These are phyloP conservation scores for Escallonia rubra DNA, from an alignment of 129 eudicot species.

Conservation along the genomic window DNA sequence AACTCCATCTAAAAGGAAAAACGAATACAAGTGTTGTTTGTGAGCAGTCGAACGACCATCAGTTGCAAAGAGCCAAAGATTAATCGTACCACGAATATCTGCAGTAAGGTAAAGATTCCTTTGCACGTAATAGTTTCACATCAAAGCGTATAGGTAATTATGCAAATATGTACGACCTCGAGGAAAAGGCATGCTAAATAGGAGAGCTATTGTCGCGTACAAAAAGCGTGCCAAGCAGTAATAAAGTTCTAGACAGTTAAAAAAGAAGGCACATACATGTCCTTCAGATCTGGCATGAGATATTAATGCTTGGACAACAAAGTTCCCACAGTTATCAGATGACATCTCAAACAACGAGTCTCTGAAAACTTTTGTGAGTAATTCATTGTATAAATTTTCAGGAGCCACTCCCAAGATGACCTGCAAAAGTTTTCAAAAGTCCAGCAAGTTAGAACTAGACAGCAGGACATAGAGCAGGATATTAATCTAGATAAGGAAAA, in stretches of 20 bases:
- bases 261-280: slow-evolving; percentile 51
- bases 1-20: slow-evolving; percentile 49
- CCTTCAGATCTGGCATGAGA: slow-evolving; percentile 64
- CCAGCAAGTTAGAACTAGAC: background rate
- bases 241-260: background rate
- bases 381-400: slow-evolving; percentile 51
- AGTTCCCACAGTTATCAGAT: slow-evolving; percentile 74
- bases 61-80: background rate
- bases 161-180: too few relatives aligned
- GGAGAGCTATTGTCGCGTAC: too few relatives aligned
- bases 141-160: too few relatives aligned
- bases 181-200: too few relatives aligned
- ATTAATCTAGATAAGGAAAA: slow-evolving; percentile 7
- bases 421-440: slow-evolving; percentile 36
- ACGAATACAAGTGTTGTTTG: background rate
- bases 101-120: background rate
- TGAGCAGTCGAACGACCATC: background rate
- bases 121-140: too few relatives aligned
- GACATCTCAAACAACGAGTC: slow-evolving; percentile 60
- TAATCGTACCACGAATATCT: background rate
- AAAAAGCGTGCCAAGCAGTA: too few relatives aligned
- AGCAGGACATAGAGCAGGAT: background rate
- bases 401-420: slow-evolving; percentile 87
- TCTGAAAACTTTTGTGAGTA: slow-evolving; percentile 53
- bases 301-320: slow-evolving; percentile 79